phyloP scores from a whole-genome alignment of 495 filamentous ascomycete genomes.

The Endocarpon pusillum region DNA sequence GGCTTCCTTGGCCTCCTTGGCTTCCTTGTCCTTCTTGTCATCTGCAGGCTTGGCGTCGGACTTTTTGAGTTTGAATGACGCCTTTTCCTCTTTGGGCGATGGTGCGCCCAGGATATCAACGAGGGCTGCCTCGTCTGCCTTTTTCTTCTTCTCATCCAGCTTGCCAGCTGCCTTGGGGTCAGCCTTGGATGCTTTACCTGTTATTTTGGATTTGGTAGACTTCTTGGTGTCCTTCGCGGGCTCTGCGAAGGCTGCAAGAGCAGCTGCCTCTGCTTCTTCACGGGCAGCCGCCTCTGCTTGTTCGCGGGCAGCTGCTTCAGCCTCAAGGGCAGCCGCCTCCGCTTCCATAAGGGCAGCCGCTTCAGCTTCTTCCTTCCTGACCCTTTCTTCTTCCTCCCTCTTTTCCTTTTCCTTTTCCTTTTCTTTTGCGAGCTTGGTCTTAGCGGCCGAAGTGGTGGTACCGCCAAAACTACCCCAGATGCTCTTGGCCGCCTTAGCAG shows the following conservation, averaged over 20 bases:
- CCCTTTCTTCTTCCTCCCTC: conserved; percentile 9
- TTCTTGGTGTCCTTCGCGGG: conserved; percentile 10
- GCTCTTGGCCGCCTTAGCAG: conserved; percentile 21
- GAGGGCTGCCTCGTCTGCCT: conserved; percentile 3
- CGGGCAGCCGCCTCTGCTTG: conserved; percentile 3
- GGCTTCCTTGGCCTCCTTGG: conserved; percentile 10
- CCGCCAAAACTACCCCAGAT: conserved; percentile 31
- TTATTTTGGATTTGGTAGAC: conserved; percentile 6
- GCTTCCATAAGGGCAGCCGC: conserved; percentile 20
- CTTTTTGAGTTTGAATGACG: conserved; percentile 1
- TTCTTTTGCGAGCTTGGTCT: conserved; percentile 21
- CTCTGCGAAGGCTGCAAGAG: conserved; percentile 6
- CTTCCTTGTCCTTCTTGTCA: conserved; percentile 9
- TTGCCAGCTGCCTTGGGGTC: conserved; percentile 11
- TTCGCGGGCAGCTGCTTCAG: conserved; percentile 4
- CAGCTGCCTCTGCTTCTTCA: conserved; percentile 4
- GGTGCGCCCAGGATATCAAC: conserved; percentile 7
- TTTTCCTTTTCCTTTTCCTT: conserved; percentile 14
- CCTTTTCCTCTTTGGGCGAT: conserved; percentile 2
- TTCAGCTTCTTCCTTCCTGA: conserved; percentile 14
- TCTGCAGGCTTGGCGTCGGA: conserved; percentile 7
- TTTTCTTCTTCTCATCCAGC: conserved; percentile 9
- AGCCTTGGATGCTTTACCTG: conserved; percentile 10
- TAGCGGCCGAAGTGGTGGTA: conserved; percentile 19
- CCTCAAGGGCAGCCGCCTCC: conserved; percentile 14